phyloP scores from a whole-genome alignment of 495 filamentous ascomycete genomes.

The Penicillium bialowiezense region DNA sequence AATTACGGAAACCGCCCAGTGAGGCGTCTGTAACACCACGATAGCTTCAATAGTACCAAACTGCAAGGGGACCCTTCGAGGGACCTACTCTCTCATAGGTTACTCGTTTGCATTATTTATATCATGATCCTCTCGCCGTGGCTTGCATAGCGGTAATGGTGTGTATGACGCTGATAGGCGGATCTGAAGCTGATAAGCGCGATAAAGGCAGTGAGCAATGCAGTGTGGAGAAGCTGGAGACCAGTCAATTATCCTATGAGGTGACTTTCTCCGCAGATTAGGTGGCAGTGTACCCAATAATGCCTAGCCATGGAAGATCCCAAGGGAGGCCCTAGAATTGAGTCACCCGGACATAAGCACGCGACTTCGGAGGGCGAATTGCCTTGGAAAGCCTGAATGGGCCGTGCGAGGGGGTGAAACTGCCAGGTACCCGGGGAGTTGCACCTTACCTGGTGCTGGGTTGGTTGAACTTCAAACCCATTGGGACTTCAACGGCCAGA shows the following conservation, averaged over 20 bases:
- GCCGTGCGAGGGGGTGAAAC: slow-evolving; percentile 12
- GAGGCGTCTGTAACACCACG: too few relatives aligned
- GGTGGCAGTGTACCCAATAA: slow-evolving; percentile 7
- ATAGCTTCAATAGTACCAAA: too few relatives aligned
- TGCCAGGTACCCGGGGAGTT: slow-evolving; percentile 28
- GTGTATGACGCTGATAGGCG: not conserved
- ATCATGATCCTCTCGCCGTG: too few relatives aligned
- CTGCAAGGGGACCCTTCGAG: too few relatives aligned
- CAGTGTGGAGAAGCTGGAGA: slow-evolving; percentile 4
- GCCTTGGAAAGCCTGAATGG: slow-evolving; percentile 16
- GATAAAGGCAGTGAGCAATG: slow-evolving; percentile 9
- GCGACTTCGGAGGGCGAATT: slow-evolving; percentile 29
- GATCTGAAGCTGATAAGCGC: slow-evolving; percentile 10
- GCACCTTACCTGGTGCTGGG: not conserved
- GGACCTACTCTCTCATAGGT: too few relatives aligned
- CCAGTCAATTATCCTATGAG: slow-evolving; percentile 2
- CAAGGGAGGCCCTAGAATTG: slow-evolving; percentile 2
- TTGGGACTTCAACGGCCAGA: too few relatives aligned
- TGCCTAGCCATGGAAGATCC: not conserved
- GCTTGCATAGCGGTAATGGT: too few relatives aligned
- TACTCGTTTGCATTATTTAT: too few relatives aligned
- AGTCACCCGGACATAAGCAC: slow-evolving; percentile 25
- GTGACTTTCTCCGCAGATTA: slow-evolving; percentile 8
- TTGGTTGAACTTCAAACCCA: not conserved
- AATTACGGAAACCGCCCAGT: too few relatives aligned